Evolutionary conservation across 306 rosid species (phyloP).

Genomic region (Cucurbita ficifolia): DNA sequence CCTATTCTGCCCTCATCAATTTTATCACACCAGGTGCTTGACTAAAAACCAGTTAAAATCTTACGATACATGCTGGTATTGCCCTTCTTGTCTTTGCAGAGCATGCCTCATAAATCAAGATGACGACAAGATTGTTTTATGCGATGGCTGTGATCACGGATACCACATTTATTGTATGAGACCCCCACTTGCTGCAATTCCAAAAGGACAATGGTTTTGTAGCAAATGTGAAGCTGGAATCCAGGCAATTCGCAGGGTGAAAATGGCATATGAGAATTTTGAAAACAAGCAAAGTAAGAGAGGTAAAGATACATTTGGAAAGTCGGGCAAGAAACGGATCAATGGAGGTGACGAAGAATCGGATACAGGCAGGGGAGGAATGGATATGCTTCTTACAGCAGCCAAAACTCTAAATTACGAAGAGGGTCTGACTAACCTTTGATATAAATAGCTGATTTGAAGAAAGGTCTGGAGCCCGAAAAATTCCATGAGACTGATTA

Average conservation of each 20-base stretch:
- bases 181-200: slow-evolving; percentile 46
- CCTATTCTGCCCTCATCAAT: slow-evolving; percentile 32
- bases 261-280: slow-evolving; percentile 29
- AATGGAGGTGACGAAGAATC: slow-evolving; percentile 23
- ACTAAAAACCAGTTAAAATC: slow-evolving; percentile 39
- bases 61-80: slow-evolving; percentile 53
- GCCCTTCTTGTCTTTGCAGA: slow-evolving; percentile 89
- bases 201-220: slow-evolving; percentile 77
- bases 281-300: slow-evolving; percentile 20
- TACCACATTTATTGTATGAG: slow-evolving; percentile 74
- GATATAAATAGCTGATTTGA: not conserved
- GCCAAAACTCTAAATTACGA: slow-evolving; percentile 53
- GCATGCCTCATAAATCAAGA: slow-evolving; percentile 50
- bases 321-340: slow-evolving; percentile 15
- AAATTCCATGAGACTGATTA: not conserved
- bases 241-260: slow-evolving; percentile 38
- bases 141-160: slow-evolving; percentile 93
- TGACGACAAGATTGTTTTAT: slow-evolving; percentile 55
- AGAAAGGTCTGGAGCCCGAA: not conserved
- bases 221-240: slow-evolving; percentile 50
- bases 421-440: slow-evolving; percentile 29
- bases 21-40: slow-evolving; percentile 72
- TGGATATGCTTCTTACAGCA: slow-evolving; percentile 81
- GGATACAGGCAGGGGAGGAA: slow-evolving; percentile 46
- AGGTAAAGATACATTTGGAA: slow-evolving; percentile 19